Percentiles rank a stretch among this genome's conserved stretches.
phyloP scores from a whole-genome alignment of 2,329 filamentous ascomycete genomes.

The Claviceps purpurea region DNA sequence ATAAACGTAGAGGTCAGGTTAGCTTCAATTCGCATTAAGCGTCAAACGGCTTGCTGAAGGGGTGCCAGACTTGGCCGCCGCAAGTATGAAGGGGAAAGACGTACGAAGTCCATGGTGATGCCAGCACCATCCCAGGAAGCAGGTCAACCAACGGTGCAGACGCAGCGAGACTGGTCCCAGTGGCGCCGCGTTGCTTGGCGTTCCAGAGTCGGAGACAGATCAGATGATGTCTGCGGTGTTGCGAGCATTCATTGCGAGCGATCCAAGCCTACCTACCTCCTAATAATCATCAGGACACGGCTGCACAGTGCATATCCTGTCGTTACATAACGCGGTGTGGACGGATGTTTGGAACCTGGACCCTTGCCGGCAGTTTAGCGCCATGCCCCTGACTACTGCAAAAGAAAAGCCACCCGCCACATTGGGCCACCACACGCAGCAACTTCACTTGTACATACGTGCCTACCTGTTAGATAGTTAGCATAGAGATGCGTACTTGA shows the following conservation, averaged over 20 bases:
- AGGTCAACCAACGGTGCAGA: not conserved
- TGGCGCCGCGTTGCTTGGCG: not conserved
- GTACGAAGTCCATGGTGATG: conserved; percentile 44
- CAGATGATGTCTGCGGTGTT: not conserved
- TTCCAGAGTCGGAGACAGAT: not conserved
- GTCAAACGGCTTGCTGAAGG: not conserved
- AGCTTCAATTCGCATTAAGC: not conserved
- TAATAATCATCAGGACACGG: too few species aligned
- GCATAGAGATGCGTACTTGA: too few species aligned
- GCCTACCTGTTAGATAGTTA: too few species aligned
- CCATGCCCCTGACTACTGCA: too few species aligned
- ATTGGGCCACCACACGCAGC: too few species aligned
- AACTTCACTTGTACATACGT: too few species aligned
- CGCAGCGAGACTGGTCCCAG: not conserved
- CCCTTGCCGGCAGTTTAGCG: too few species aligned
- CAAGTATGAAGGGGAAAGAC: conserved; percentile 10
- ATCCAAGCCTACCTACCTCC: not conserved
- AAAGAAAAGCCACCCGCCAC: too few species aligned
- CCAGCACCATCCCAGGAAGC: conserved; percentile 28
- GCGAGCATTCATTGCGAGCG: not conserved
- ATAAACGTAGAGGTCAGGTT: not conserved
- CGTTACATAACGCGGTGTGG: too few species aligned
- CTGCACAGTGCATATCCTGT: too few species aligned
- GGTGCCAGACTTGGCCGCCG: not conserved
- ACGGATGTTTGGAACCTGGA: too few species aligned